These are phyloP conservation scores for Fraxinus pennsylvanica DNA, from an alignment of 257 asterid genomes.

Conservation along the genomic window DNA sequence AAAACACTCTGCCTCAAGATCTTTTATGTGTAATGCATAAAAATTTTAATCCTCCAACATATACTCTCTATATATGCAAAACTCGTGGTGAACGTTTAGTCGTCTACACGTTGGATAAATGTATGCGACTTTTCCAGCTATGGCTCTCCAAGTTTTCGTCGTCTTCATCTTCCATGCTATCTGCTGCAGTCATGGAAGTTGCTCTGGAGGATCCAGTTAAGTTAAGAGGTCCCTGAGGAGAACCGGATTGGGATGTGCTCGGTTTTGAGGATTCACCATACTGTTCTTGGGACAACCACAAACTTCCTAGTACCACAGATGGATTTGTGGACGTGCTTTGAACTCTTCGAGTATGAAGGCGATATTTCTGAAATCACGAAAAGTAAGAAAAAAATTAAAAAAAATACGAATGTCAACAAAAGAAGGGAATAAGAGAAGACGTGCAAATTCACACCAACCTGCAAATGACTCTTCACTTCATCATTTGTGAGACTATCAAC, in stretches of 20 bases:
- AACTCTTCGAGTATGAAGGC: conserved; percentile 66
- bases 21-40: conserved; percentile 19
- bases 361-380: conserved; percentile 64
- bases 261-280: conserved; percentile 40
- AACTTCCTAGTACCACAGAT: conserved; percentile 32
- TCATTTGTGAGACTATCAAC: conserved; percentile 62
- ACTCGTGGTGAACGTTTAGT: conserved; percentile 21
- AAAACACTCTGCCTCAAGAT: conserved; percentile 35
- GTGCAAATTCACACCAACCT: conserved; percentile 43
- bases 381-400: neutral
- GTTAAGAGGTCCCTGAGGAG: conserved; percentile 49
- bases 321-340: conserved; percentile 32
- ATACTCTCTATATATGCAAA: conserved; percentile 26
- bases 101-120: conserved; percentile 33
- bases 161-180: conserved; percentile 50
- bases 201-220: conserved; percentile 40
- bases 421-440: neutral
- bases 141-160: conserved; percentile 49
- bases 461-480: conserved; percentile 68
- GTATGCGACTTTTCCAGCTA: conserved; percentile 40
- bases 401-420: neutral
- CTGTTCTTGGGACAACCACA: conserved; percentile 39
- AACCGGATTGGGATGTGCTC: conserved; percentile 47
- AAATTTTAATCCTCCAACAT: conserved; percentile 20
- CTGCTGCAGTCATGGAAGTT: conserved; percentile 47